phyloP scores from a whole-genome alignment of 2,329 filamentous ascomycete species.

The Penicillium nordicum region DNA sequence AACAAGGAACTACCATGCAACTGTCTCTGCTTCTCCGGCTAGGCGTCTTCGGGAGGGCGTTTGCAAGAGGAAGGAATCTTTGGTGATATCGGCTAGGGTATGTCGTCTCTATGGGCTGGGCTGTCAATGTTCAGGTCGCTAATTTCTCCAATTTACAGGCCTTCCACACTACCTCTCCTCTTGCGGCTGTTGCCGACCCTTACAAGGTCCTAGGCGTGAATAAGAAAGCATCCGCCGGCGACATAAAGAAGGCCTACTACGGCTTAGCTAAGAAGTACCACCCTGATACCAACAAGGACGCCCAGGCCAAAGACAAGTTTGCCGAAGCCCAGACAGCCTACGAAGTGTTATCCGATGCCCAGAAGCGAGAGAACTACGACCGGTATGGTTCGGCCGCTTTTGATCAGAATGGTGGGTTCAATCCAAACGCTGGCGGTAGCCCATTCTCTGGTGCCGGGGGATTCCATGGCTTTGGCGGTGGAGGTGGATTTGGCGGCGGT shows the following conservation, averaged over 20 bases:
- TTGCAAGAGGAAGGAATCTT: slow-evolving; percentile 24
- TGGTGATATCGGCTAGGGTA: slow-evolving; percentile 33
- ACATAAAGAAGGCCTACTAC: slow-evolving; percentile 99
- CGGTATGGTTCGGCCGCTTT: slow-evolving; percentile 81
- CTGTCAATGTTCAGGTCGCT: not conserved
- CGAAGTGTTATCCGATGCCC: slow-evolving; percentile 84
- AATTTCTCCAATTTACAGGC: slow-evolving; percentile 22
- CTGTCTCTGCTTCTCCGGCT: slow-evolving; percentile 23
- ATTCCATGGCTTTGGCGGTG: slow-evolving; percentile 54
- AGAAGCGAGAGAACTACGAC: slow-evolving; percentile 91
- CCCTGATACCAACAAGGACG: slow-evolving; percentile 95
- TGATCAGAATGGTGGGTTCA: slow-evolving; percentile 67
- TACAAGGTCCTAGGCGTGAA: slow-evolving; percentile 82
- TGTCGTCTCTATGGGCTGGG: slow-evolving; percentile 9
- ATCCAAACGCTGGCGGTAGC: slow-evolving; percentile 61
- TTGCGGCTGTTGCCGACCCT: slow-evolving; percentile 74
- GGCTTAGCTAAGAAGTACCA: slow-evolving; percentile 96
- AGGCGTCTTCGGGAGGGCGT: slow-evolving; percentile 28
- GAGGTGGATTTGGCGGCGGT: not conserved
- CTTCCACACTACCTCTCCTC: slow-evolving; percentile 50
- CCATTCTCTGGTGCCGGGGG: slow-evolving; percentile 60
- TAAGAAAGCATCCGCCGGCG: slow-evolving; percentile 73
- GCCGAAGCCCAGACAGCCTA: slow-evolving; percentile 90
- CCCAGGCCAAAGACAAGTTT: slow-evolving; percentile 91
- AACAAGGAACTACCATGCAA: slow-evolving; percentile 36